Evolutionary conservation across 805 yeast species (phyloP), one percentile per base, ranked within the genome.

Genomic region (Maudiozyma pseudohumilis): DNA sequence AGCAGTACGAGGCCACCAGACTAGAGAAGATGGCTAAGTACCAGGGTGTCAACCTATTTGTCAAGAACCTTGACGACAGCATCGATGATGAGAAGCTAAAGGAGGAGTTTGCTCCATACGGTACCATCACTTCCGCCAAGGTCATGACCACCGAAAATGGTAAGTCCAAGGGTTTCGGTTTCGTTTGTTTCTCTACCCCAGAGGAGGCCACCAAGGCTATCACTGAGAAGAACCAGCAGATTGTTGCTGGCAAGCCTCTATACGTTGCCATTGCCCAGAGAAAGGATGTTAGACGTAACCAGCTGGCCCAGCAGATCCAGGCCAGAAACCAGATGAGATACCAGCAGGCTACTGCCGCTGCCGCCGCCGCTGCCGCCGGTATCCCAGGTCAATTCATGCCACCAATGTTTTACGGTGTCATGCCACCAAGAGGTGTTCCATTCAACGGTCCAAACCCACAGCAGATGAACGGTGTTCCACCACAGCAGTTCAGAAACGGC

Each of bases 131-230:
- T 49, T 85, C 96, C 43, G 96, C 88, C 52, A 87, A 83, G 70
- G 94, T 89, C 52, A 89, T 92, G 96, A 77, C 81, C 56, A 95
- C 85, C 61, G 96, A 88, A 56, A 64, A 76, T 45, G 96, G 95
- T 55, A 86, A 86, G 70, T 86, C 96, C 47, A 89, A 85, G 74
- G 97, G 97, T 52, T 92, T 92, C 64, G 98, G 98, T 60, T 92
- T 92, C 63, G 98, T 92, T 53, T 87, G 98, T 70, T 92, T 80
- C 82, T 78, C 95, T 40, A 67, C 92, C 48, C 96, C 97, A 60
- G 98, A 92, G 67, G 98, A 92, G 77, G 98, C 98, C 53, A 84
- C 95, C 57, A 87, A 86, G 71, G 98, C 98, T 49, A 86, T 89
- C 64, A 75, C 89, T 54, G 98, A 89, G 74, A 88, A 89, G 95